A percentile compares a stretch with the other conserved stretches of the same genome.
Conservation (phyloP, 2,329 filamentous ascomycete genomes). For the Monosporascus sp. region DNA sequence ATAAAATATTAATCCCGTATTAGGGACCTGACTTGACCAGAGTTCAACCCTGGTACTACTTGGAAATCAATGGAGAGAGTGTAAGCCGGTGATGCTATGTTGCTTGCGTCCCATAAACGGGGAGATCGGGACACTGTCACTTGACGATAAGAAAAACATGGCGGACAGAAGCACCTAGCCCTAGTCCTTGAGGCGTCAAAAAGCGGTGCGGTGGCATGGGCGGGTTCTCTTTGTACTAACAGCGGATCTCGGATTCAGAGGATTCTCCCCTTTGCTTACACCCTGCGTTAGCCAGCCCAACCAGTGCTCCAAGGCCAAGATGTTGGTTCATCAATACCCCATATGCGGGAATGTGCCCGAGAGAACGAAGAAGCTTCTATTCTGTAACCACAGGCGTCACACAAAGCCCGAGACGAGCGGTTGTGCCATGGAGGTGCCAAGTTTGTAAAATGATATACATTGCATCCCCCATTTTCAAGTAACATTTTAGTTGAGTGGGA, state of each 20-base stretch:
- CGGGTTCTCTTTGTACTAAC: background rate
- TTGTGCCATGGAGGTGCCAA: too few relatives aligned
- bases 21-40: too few relatives aligned
- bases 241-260: background rate
- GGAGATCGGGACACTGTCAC: background rate
- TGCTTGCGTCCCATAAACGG: background rate
- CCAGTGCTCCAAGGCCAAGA: too few relatives aligned
- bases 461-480: too few relatives aligned
- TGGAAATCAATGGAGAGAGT: too few relatives aligned
- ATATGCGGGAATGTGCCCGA: conserved; percentile 1
- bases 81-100: background rate
- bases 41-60: too few relatives aligned
- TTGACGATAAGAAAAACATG: background rate
- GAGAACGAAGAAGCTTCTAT: conserved; percentile 7
- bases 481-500: too few relatives aligned
- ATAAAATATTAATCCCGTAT: too few relatives aligned
- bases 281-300: background rate
- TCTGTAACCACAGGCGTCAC: too few relatives aligned
- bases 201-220: background rate
- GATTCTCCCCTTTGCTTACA: background rate
- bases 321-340: too few relatives aligned
- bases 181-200: background rate
- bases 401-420: too few relatives aligned
- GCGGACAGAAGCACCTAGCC: background rate
- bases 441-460: too few relatives aligned